phyloP scores from a whole-genome alignment of 2,329 filamentous ascomycete genomes.

The Ascochyta viciae-villosae region DNA sequence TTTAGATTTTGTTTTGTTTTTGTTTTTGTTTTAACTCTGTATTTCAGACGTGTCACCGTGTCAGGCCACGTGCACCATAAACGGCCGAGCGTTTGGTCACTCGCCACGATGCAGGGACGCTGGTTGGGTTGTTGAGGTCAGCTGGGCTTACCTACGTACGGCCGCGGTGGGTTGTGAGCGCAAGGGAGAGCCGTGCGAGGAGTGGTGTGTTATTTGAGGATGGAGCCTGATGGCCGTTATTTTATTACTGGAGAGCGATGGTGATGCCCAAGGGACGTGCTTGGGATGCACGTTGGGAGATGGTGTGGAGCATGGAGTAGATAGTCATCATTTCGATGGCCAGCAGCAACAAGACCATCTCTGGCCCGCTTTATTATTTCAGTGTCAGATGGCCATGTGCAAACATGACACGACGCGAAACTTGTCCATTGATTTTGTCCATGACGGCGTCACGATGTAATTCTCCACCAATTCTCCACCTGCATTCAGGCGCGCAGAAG shows the following conservation, averaged over 20 bases:
- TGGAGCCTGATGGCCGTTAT: too few relatives aligned
- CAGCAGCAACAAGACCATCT: not conserved
- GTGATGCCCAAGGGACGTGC: conserved; percentile 8
- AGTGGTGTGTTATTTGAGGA: too few relatives aligned
- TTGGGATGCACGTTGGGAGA: not conserved
- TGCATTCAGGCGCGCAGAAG: not conserved
- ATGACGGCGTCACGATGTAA: conserved; percentile 19
- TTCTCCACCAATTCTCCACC: conserved; percentile 19
- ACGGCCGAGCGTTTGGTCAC: too few relatives aligned
- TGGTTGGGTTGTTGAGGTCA: too few relatives aligned
- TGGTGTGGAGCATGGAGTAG: not conserved
- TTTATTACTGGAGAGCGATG: not conserved
- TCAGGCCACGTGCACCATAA: too few relatives aligned
- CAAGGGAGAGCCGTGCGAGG: too few relatives aligned
- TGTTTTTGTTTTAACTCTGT: too few relatives aligned
- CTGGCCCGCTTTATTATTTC: not conserved
- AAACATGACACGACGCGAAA: not conserved
- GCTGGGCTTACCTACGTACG: too few relatives aligned
- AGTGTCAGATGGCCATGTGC: not conserved
- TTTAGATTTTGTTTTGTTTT: too few relatives aligned
- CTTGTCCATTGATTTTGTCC: conserved; percentile 3
- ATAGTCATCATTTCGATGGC: not conserved
- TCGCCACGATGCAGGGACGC: too few relatives aligned
- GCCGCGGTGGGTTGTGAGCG: too few relatives aligned
- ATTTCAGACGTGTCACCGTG: too few relatives aligned